Evolutionary conservation across 805 yeast species (phyloP).

Genomic region (Wickerhamomyces kurtzmanii): DNA sequence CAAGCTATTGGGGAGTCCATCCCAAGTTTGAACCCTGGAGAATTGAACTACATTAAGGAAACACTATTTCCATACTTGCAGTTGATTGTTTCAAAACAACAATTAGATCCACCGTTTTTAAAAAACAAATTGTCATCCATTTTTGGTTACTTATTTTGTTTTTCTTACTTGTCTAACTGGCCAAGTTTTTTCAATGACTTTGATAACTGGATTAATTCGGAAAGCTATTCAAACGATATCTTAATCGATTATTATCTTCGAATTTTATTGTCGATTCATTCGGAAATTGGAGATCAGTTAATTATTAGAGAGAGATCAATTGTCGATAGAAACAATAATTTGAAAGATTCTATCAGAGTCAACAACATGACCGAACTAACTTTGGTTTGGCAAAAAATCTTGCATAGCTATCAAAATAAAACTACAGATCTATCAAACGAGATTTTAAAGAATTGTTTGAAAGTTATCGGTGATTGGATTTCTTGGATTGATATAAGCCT

Average conservation of each 20-base stretch:
- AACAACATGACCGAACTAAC: constrained; percentile 64
- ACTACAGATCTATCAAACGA: constrained; percentile 23
- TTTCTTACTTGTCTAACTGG: constrained; percentile 39
- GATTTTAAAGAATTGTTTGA: constrained; percentile 47
- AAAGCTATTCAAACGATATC: constrained; percentile 17
- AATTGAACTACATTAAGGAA: constrained; percentile 13
- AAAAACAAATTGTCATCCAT: constrained; percentile 51
- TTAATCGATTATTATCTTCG: constrained; percentile 63
- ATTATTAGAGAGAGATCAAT: constrained; percentile 57
- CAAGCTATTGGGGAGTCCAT: constrained; percentile 17
- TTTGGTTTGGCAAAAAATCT: constrained; percentile 54
- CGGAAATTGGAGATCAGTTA: constrained; percentile 89
- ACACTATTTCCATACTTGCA: constrained; percentile 11
- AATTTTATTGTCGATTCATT: constrained; percentile 66
- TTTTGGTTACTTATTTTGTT: constrained; percentile 39
- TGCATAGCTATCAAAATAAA: constrained; percentile 25
- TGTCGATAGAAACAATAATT: constrained; percentile 53
- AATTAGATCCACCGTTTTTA: constrained; percentile 29
- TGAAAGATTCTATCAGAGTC: constrained; percentile 77
- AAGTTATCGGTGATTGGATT: constrained; percentile 74
- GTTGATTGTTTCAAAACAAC: constrained; percentile 8
- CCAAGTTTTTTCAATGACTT: constrained; percentile 40
- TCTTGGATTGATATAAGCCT: constrained; percentile 59
- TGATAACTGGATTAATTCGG: constrained; percentile 22
- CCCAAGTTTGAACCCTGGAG: constrained; percentile 10